These are phyloP conservation scores for Populus davidiana DNA, from an alignment of 345 rosid genomes.

Conservation along the genomic window DNA sequence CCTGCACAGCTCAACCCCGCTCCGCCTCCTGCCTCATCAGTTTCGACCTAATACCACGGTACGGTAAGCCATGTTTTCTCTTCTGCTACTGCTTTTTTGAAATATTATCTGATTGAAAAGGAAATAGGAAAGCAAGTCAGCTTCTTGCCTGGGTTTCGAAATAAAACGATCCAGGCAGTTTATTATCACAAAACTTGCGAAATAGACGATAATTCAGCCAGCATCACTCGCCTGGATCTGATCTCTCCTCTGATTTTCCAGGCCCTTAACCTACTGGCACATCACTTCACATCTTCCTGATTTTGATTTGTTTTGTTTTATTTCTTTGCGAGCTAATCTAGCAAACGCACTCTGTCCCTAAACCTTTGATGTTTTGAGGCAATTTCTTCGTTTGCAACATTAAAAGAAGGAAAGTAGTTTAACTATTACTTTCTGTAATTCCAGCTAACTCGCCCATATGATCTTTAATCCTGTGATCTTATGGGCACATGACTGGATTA, in stretches of 20 bases:
- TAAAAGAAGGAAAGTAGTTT: neutral
- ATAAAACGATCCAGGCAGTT: constrained; percentile 21
- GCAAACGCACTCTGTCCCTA: constrained; percentile 63
- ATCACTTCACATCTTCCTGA: neutral
- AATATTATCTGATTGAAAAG: too few species aligned
- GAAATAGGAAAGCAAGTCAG: constrained; percentile 38
- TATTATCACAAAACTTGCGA: constrained; percentile 30
- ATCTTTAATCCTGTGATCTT: constrained; percentile 16
- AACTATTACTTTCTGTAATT: neutral
- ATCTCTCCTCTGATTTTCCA: constrained; percentile 27
- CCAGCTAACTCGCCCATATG: constrained; percentile 35
- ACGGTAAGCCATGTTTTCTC: too few species aligned
- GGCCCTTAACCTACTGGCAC: constrained; percentile 46
- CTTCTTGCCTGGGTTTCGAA: constrained; percentile 44
- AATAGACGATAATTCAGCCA: constrained; percentile 8
- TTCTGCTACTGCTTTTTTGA: too few species aligned
- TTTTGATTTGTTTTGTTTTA: neutral
- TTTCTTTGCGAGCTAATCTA: neutral
- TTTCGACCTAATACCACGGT: too few species aligned
- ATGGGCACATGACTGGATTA: constrained; percentile 45
- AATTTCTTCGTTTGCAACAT: constrained; percentile 59
- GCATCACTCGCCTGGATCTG: constrained; percentile 55
- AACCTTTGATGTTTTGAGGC: constrained; percentile 47
- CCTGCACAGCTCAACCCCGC: too few species aligned
- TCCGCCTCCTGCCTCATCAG: too few species aligned